Evolutionary conservation across 2,329 filamentous ascomycete genomes (phyloP), one percentile per base, ranked within the genome.

Genomic region (Xylariaceae sp.): DNA sequence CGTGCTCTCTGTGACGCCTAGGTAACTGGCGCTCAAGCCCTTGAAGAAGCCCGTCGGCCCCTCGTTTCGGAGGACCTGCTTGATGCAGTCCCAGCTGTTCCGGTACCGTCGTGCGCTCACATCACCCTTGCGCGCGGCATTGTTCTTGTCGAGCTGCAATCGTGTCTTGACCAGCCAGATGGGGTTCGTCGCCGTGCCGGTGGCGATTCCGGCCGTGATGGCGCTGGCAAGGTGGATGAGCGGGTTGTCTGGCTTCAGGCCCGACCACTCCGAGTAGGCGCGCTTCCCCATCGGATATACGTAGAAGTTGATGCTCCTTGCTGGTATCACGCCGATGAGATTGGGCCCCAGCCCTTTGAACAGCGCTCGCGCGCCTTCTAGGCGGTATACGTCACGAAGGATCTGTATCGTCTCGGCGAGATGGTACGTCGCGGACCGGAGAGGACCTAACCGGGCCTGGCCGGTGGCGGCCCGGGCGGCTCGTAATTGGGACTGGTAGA

Each of bases 111-210:
- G 73, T 36, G 70, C 68, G 38, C 67, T 65, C 17, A 66, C 60
- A 27, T 69, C 71, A 17, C 67, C 75, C 43, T 73, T 68, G 47
- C 74, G 68, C 52, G 77, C 75, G 12, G 83, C 83, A 36, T 80
- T 76, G 57, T 85, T 86, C 68, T 89, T 94, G 68, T 97, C 89
- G 23, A 97, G 76, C 65, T 97, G 89, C 52, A 97, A 62, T 21
- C 89, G 74, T 28, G 89, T 97, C 73, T 97, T 97, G 58, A 97
- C 80, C 47, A 97, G 76, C 89, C 89, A 97, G 56, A 97, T 95
- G 2, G 89, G 89, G 63, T 96, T 96, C 26, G 89, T 97, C 15
- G 84, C 86, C 1, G 90, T 96, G 32, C 86, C 86, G 0, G 90
- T 96, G 5, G 83, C 81, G 30, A 96, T 76, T 2, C 89, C 89